Base-by-base conservation (phyloP, 805 yeast genomes). In the Candida gorgasii region DNA sequence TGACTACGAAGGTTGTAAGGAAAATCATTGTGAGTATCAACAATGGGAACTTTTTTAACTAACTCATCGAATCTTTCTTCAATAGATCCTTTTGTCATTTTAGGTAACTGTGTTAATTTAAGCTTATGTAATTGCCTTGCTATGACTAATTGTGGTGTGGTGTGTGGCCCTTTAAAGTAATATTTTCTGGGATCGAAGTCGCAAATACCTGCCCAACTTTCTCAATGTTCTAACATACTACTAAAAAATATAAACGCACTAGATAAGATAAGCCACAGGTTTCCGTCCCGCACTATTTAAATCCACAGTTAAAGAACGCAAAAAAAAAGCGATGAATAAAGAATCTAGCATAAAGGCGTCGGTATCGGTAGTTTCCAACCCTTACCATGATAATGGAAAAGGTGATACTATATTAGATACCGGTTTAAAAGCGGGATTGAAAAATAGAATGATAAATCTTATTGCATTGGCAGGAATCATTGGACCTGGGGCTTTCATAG, bases 401-500 rank as follows among this genome's bases (percentile, higher is more conserved):
- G 42, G 31, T 9, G 42, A 39, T 32, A 17, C 32, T 12, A 17
- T 31, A 5, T 17, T 39, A 22, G 37, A 39, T 3, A 31, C 23
- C 17, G 37, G 37, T 15, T 33, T 40, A n/a, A 77, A 79, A 52
- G 67, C 88, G 55, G 76, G 73, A 20, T 49, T 58, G 22, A 48
- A 49, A 23, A 43, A 52, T 14, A 45, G 63, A 28, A 55, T 54
- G 28, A 46, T 57, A 12, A 46, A 47, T n/a, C 54, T 57, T 50
- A 40, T 59, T 19, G 51, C 62, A 11, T 43, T 61, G 22, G 61
- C 55, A 9, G 59, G 61, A 22, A 54, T 57, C 3, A 61, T 72
- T 48, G 76, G 75, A 39, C 71, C 75, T 28, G 86, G 86, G 50
- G 63, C 80, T 18, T 80, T 78, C 54, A 64, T 80, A 20, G 78